Evolutionary conservation across 148 eudicot genomes (phyloP).

Genomic region (Nyssa sinensis): DNA sequence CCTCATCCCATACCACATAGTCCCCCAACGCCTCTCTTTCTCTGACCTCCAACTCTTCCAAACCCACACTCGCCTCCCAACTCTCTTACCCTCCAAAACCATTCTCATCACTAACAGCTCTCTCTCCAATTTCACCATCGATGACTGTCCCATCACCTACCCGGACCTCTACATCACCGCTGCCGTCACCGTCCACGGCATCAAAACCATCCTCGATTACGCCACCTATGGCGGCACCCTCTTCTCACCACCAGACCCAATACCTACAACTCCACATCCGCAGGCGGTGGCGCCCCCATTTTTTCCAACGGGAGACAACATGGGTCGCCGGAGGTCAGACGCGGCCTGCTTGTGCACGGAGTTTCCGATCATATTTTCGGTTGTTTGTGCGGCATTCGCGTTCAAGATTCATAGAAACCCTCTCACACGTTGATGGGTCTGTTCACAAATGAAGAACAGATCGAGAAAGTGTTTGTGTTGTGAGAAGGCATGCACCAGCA

Average conservation of each 20-base stretch:
- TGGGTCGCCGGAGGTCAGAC: not conserved
- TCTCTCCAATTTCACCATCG: constrained; percentile 36
- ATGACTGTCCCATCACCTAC: constrained; percentile 26
- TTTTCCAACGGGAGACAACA: not conserved
- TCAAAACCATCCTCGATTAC: constrained; percentile 35
- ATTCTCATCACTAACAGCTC: constrained; percentile 39
- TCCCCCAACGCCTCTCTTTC: constrained; percentile 41
- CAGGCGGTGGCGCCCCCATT: not conserved
- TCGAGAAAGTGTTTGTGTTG: too few species aligned
- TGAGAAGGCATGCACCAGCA: too few species aligned
- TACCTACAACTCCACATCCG: not conserved
- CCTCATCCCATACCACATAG: constrained; percentile 44
- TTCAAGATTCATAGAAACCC: constrained; percentile 6
- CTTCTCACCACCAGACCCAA: not conserved
- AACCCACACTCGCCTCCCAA: constrained; percentile 29
- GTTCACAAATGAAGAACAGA: too few species aligned
- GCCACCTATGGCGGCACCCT: constrained; percentile 8
- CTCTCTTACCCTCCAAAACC: constrained; percentile 41
- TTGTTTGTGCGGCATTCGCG: not conserved
- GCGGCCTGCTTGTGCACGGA: not conserved
- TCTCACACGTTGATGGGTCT: not conserved
- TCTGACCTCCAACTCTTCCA: constrained; percentile 35
- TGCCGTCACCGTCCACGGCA: constrained; percentile 44
- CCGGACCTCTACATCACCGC: constrained; percentile 39
- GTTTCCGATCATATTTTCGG: not conserved